Base-by-base conservation (phyloP, 2,329 filamentous ascomycete species). In the Ambrosiella cleistominuta region DNA sequence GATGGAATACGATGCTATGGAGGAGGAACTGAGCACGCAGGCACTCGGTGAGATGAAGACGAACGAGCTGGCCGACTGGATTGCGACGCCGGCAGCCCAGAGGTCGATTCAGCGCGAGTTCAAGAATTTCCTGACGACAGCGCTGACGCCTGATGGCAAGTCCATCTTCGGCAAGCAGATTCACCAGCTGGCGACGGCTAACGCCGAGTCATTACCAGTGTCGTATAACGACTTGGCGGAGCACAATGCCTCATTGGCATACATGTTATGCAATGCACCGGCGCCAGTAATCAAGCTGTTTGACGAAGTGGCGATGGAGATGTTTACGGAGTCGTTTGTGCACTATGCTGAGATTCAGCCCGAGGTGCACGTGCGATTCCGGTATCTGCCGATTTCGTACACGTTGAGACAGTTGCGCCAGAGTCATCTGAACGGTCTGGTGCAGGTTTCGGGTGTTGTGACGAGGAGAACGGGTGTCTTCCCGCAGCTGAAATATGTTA, bases 321-420 rank as follows among this genome's bases (percentile, higher is more conserved):
- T 94, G 42, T 91, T 94, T 4, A 80, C 97, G 19, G 82, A 97
- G 57, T 89, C 97, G 69, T 98, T 97, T 71, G 91, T 90, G 1
- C 90, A 97, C 69, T 98, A 98, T 69, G 89, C 95, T 69, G 86
- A 89, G 62, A 98, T 98, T 65, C 93, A 97, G 70, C 86, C 89
- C 36, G 93, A 98, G 70, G 95, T 98, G 57, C 93, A 98, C 68
- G 91, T 98, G 58, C 89, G 93, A 61, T 95, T 98, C 67, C 90
- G 89, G 19, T 91, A 97, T 65, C 77, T 98, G 13, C 94, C 93
- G 3, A 86, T 96, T 37, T 86, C 90, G 66, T 96, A 96, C 70
- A 98, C 93, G 1, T 80, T 98, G 54, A 88, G 93, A 54, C 90
- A 98, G 69, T 78, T 98, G 50, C 88, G 93, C 61, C 93, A 98